Evolutionary conservation across 2,329 filamentous ascomycete genomes (phyloP), one percentile per base, ranked within the genome.

Genomic region (Hypoxylon sp.): DNA sequence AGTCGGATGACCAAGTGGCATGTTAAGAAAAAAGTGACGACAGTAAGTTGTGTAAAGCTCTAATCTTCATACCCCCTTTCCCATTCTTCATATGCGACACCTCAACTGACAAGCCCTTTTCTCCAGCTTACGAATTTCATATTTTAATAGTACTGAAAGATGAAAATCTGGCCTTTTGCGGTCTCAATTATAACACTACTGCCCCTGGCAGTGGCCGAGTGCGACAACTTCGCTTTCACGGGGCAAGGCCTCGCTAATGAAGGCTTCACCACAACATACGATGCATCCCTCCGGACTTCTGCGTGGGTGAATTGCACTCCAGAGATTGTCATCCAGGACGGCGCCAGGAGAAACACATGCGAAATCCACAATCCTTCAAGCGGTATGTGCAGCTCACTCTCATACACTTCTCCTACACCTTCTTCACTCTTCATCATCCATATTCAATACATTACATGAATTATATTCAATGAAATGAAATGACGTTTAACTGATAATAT

Each of bases 201-300:
- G 51, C 50, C 57, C 9, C 34, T 65, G 3, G 57, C 19, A 11
- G 57, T 51, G 11, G 63, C 56, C 34, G 63, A 65, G 13, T 65
- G 62, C 43, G 62, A 60, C 4, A 57, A 60, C n/a, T 46, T 65
- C 45, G 49, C 48, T 5, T 65, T 65, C 45, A 56, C 23, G 25
- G 57, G 57, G 28, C 5, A 30, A n/a, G 2, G 45, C 13, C 9
- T 5, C 10, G 55, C 50, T n/a, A 19, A 45, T 4, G 43, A 60
- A 19, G 62, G 62, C 43, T 45, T 51, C 25, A 60, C 25, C 36
- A 43, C 48, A 2, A 34, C 50, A 9, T 25, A 38, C 36, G 45
- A 60, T 28, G 46, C 13, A n/a, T 45, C 36, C 34, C 46, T 65
- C 2, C 41, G 10, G 21, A 17, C 38, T 10, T 60, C 62, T 3